Percentiles rank a stretch among this genome's conserved stretches.
These are phyloP conservation scores for Neurospora intermedia DNA, from an alignment of 495 filamentous ascomycete species.

Conservation along the genomic window DNA sequence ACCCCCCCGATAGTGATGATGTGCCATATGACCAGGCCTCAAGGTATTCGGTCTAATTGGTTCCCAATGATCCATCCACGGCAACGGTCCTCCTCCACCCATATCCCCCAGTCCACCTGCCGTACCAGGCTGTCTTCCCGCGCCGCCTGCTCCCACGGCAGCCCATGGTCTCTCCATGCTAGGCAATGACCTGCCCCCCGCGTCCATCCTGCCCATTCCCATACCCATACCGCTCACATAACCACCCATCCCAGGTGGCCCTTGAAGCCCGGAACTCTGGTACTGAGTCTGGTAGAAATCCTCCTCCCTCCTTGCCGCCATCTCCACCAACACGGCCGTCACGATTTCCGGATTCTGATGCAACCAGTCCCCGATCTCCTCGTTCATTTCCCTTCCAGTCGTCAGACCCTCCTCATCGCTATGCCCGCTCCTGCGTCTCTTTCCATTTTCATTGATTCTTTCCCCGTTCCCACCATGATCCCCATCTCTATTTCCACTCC, in stretches of 20 bases:
- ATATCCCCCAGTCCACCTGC: neutral
- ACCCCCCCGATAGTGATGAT: conserved; percentile 1
- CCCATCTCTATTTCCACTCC: neutral
- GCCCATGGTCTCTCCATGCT: neutral
- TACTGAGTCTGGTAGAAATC: conserved; percentile 10
- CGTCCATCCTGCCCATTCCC: neutral
- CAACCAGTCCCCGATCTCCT: conserved; percentile 15
- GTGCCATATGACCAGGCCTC: neutral
- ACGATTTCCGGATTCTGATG: conserved; percentile 29
- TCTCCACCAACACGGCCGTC: conserved; percentile 30
- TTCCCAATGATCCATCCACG: neutral
- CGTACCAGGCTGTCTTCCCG: neutral
- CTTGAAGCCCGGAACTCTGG: neutral
- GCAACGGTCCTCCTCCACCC: neutral
- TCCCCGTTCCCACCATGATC: neutral
- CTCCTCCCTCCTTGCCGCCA: conserved; percentile 29
- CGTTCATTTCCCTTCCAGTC: neutral
- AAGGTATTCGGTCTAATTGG: neutral
- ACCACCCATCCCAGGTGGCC: neutral
- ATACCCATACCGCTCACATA: neutral
- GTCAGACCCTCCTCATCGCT: neutral
- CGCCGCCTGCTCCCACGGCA: neutral
- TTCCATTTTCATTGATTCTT: neutral
- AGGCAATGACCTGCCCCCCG: neutral
- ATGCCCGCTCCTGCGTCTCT: neutral